These are phyloP conservation scores for Rasamsonia emersonii DNA, from an alignment of 2,329 filamentous ascomycete genomes.

Conservation along the genomic window DNA sequence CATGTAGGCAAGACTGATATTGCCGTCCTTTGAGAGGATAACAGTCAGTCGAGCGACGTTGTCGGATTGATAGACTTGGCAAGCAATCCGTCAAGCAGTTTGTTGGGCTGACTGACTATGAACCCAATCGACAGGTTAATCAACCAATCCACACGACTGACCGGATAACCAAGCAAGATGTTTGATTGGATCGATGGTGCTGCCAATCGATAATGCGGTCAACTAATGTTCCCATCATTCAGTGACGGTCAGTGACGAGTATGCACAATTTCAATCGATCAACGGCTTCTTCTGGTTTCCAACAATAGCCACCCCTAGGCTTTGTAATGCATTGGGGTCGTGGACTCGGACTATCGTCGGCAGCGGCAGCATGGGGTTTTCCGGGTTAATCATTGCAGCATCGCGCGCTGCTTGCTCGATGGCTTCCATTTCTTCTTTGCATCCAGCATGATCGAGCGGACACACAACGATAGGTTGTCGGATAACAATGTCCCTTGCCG, in stretches of 20 bases:
- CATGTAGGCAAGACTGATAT: too few relatives aligned
- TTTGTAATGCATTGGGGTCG: constrained; percentile 56
- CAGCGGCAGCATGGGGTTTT: constrained; percentile 87
- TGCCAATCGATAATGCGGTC: too few relatives aligned
- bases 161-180: neutral
- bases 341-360: constrained; percentile 70
- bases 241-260: constrained; percentile 6
- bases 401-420: constrained; percentile 95
- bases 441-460: constrained; percentile 86
- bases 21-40: too few relatives aligned
- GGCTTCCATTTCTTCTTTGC: constrained; percentile 97
- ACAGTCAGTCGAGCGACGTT: too few relatives aligned
- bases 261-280: constrained; percentile 49
- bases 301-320: constrained; percentile 55
- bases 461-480: constrained; percentile 94
- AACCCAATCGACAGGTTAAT: neutral
- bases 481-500: constrained; percentile 77
- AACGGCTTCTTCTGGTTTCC: constrained; percentile 54
- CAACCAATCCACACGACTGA: neutral
- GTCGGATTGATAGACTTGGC: too few relatives aligned
- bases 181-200: neutral
- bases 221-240: neutral
- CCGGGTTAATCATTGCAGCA: constrained; percentile 75
- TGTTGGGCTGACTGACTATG: too few relatives aligned
- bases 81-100: too few relatives aligned